phyloP scores from a whole-genome alignment of 1,139 yeast genomes.

The Suhomyces coccinellae region DNA sequence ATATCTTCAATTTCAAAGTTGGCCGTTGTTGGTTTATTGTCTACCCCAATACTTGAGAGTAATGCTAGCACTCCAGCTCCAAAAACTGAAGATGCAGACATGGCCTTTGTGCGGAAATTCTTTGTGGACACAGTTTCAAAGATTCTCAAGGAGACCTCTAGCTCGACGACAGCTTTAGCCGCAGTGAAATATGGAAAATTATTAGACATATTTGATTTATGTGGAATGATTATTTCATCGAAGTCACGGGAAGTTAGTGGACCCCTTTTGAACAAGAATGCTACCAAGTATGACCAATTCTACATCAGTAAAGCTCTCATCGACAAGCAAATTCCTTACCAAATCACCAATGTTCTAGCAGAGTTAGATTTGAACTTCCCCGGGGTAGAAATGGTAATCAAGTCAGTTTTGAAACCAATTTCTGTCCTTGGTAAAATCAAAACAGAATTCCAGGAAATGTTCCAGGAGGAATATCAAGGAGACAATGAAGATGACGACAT shows the following conservation, averaged over 20 bases:
- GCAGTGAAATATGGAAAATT: conserved; percentile 53
- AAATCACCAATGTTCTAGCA: conserved; percentile 58
- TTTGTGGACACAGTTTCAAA: conserved; percentile 71
- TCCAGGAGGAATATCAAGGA: conserved; percentile 48
- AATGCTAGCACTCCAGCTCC: conserved; percentile 27
- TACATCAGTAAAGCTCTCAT: conserved; percentile 62
- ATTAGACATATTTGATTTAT: conserved; percentile 56
- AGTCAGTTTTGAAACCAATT: conserved; percentile 59
- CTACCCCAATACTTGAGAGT: conserved; percentile 33
- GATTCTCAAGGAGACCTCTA: conserved; percentile 53
- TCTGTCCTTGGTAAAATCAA: conserved; percentile 63
- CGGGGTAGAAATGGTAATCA: conserved; percentile 56
- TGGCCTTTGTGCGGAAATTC: conserved; percentile 71
- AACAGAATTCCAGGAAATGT: conserved; percentile 55
- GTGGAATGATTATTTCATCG: conserved; percentile 42
- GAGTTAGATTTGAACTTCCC: conserved; percentile 74
- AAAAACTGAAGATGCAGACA: conserved; percentile 61
- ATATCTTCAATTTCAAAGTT: conserved; percentile 53
- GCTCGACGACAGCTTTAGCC: conserved; percentile 26
- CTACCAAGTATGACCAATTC: conserved; percentile 57
- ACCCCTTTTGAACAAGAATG: conserved; percentile 46
- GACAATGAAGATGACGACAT: conserved; percentile 60
- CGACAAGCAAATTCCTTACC: conserved; percentile 63
- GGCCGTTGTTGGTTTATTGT: conserved; percentile 59
- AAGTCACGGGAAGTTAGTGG: conserved; percentile 47